phyloP scores from a whole-genome alignment of 1,284 basidiomycete genomes.

The Inonotus hispidus region DNA sequence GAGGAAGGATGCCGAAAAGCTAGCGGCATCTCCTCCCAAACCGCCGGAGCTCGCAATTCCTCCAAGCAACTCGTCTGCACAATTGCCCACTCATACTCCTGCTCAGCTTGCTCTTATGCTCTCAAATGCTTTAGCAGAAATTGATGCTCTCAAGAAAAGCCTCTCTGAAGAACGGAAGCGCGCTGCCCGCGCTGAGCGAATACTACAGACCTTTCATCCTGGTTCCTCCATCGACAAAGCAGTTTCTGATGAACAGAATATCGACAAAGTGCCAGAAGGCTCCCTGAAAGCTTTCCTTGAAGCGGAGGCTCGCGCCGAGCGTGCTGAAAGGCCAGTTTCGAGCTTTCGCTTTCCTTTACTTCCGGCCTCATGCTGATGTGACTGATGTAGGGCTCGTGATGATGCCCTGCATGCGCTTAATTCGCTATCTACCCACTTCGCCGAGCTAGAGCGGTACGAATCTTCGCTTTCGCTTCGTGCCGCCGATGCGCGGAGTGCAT shows the following conservation, averaged over 20 bases:
- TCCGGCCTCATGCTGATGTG: neutral
- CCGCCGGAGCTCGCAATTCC: neutral
- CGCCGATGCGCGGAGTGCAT: constrained; percentile 46
- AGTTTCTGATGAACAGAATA: neutral
- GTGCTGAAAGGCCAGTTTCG: constrained; percentile 40
- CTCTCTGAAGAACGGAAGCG: constrained; percentile 27
- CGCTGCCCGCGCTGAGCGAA: constrained; percentile 49
- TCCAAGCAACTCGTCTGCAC: neutral
- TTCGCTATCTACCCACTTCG: constrained; percentile 47
- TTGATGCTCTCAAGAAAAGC: constrained; percentile 11
- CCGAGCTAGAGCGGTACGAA: constrained; percentile 47
- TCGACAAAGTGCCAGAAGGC: constrained; percentile 14
- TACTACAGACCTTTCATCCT: constrained; percentile 32
- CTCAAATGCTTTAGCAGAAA: constrained; percentile 12
- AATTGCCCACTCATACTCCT: neutral
- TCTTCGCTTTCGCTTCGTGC: constrained; percentile 38
- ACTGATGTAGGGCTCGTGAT: constrained; percentile 37
- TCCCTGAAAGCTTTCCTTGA: constrained; percentile 37
- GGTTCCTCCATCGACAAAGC: constrained; percentile 12
- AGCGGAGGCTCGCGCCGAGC: constrained; percentile 43
- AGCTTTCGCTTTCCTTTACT: constrained; percentile 30
- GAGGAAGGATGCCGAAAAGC: no score
- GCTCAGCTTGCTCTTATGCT: constrained; percentile 18
- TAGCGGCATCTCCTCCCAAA: neutral
- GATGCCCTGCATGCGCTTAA: constrained; percentile 49